These are phyloP conservation scores for Xylaria sp. DNA, from an alignment of 2,329 filamentous ascomycete genomes.

Conservation along the genomic window DNA sequence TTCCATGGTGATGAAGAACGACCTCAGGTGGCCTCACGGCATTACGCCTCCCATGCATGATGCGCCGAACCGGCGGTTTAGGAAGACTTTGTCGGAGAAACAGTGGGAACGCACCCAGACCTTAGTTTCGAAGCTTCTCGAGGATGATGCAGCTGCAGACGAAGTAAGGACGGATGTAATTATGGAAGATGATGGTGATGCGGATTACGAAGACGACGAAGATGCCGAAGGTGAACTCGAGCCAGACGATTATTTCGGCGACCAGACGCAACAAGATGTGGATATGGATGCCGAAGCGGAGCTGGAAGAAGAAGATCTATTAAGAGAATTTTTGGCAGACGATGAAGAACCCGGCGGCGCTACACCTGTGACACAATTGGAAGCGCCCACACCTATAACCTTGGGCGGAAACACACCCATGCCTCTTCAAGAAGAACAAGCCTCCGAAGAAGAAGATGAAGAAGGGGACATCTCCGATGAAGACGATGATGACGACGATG, in stretches of 20 bases:
- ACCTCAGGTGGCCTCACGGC: constrained; percentile 82
- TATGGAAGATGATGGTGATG: constrained; percentile 62
- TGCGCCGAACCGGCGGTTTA: constrained; percentile 82
- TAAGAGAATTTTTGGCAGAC: constrained; percentile 33
- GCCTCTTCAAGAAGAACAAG: constrained; percentile 55
- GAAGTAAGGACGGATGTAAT: constrained; percentile 73
- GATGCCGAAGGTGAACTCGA: constrained; percentile 61
- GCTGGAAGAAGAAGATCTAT: constrained; percentile 54
- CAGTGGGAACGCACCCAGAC: constrained; percentile 87
- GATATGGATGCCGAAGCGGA: constrained; percentile 48
- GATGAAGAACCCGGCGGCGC: constrained; percentile 48
- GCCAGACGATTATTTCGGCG: constrained; percentile 62
- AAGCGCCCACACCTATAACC: constrained; percentile 59
- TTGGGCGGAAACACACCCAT: constrained; percentile 57
- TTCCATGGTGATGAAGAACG: constrained; percentile 70
- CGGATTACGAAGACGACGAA: constrained; percentile 56
- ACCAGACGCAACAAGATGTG: constrained; percentile 52
- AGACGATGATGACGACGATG: constrained; percentile 63
- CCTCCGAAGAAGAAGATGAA: constrained; percentile 56
- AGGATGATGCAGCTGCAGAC: constrained; percentile 70
- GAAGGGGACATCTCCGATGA: constrained; percentile 59
- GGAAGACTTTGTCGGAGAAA: constrained; percentile 82
- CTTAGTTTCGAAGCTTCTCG: constrained; percentile 77
- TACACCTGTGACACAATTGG: constrained; percentile 55
- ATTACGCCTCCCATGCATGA: constrained; percentile 89